A percentile compares a stretch with the other conserved stretches of the same genome.
Conservation (phyloP, 129 eudicot species). For the Oenanthe sinensis region DNA sequence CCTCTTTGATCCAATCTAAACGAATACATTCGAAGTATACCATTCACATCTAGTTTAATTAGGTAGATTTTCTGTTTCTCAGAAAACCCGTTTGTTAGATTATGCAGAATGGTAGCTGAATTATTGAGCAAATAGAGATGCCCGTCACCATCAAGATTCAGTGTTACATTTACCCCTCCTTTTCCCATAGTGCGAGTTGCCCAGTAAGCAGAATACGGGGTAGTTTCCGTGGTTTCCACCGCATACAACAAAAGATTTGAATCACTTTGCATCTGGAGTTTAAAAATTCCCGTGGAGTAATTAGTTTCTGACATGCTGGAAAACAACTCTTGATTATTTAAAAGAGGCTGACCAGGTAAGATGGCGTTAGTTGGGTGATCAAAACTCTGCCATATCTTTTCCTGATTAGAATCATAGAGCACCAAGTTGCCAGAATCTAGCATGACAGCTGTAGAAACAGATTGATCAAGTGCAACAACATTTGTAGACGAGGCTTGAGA, state of each 20-base stretch:
- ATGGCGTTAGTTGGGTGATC: slow-evolving; percentile 21
- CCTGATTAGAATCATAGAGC: slow-evolving; percentile 15
- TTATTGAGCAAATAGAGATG: slow-evolving; percentile 8
- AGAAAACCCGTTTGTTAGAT: neutral
- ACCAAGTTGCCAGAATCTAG: slow-evolving; percentile 30
- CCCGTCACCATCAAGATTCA: slow-evolving; percentile 12
- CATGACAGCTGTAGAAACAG: slow-evolving; percentile 34
- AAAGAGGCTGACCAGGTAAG: slow-evolving; percentile 6
- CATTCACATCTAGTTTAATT: slow-evolving; percentile 5
- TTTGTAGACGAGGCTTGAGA: neutral
- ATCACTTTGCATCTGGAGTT: slow-evolving; percentile 9
- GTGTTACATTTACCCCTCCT: neutral
- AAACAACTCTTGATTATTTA: neutral
- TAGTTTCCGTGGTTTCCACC: neutral
- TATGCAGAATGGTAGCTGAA: neutral
- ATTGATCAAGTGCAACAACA: neutral
- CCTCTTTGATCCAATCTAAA: neutral
- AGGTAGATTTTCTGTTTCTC: neutral
- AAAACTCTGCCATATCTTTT: slow-evolving; percentile 23
- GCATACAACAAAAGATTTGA: slow-evolving; percentile 12
- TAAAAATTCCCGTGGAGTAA: slow-evolving; percentile 5
- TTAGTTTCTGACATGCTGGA: slow-evolving; percentile 9
- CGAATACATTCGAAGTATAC: slow-evolving; percentile 13
- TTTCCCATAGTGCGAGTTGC: neutral
- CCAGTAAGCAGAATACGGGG: neutral